Base-by-base conservation (phyloP, 257 asterid genomes). In the Gentiana macrophylla region DNA sequence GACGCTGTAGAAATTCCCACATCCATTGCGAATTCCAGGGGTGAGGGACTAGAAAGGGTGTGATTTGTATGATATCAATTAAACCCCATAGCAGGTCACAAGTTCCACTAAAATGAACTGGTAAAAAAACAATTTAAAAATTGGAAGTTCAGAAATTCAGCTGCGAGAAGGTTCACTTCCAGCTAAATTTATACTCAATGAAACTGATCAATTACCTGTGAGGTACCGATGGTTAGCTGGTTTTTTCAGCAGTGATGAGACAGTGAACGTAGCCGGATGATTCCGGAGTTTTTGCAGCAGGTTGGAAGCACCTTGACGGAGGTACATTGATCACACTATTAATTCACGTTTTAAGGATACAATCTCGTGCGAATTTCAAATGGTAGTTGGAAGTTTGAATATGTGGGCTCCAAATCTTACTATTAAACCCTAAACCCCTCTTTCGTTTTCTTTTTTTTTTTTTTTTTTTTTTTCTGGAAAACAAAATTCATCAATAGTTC, bases 241-340 rank as follows among this genome's bases (percentile, higher is more conserved):
- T 63, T 65, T 71, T 60, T 53, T 53, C 56, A 51, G 70, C 24
- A 63, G 44, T 60, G 64, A 57, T 50, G 53, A 34, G n/a, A 49
- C 50, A 37, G 46, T 34, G 51, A 59, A 32, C 0, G 15, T 37
- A 52, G 50, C 44, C 47, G 67, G 66, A 51, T 69, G 63, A 66
- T 62, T 49, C 11, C 72, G 64, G 52, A 76, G 68, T 67, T 77
- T 72, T 54, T 60, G 69, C 6, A 55, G 57, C 44, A 78, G 56
- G 63, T 67, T 71, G 55, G 69, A 65, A 60, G 76, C 61, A 60
- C 62, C 66, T 68, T 63, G 79, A 13, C 94, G 80, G 47, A 64
- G 58, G 57, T 52, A 70, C 96, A 79, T 84, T 49, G 6, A 38
- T 37, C 67, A 55, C 0, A 61, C 8, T 64, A 53, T 24, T 49